Percentiles rank a stretch among this genome's conserved stretches.
These are phyloP conservation scores for Pseudogymnoascus sp. DNA, from an alignment of 2,329 filamentous ascomycete species.

Conservation along the genomic window DNA sequence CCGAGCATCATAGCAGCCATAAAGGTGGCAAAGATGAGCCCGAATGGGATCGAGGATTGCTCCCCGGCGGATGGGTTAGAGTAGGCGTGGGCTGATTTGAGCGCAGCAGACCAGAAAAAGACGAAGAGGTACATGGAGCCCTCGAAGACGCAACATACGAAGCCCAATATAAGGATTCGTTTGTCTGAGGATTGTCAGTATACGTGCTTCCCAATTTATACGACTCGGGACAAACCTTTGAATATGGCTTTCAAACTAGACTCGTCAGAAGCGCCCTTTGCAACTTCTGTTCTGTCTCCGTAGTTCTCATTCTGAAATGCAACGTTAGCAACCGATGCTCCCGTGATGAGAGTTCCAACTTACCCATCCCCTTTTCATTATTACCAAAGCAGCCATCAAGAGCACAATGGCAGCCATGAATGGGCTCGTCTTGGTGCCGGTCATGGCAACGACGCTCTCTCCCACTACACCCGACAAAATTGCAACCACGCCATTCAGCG, in stretches of 20 bases:
- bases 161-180: conserved; percentile 41
- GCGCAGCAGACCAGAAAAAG: conserved; percentile 52
- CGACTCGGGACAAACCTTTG: conserved; percentile 3
- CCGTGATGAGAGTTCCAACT: conserved; percentile 17
- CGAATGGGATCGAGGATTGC: conserved; percentile 30
- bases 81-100: conserved; percentile 41
- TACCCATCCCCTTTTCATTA: conserved; percentile 43
- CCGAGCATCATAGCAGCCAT: conserved; percentile 53
- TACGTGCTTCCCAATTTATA: conserved; percentile 11
- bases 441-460: conserved; percentile 40
- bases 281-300: conserved; percentile 28
- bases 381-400: conserved; percentile 35
- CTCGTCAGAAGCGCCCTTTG: conserved; percentile 15
- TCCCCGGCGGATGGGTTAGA: conserved; percentile 20
- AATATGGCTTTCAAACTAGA: conserved; percentile 19
- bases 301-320: conserved; percentile 41
- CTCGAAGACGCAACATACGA: conserved; percentile 51
- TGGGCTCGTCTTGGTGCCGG: conserved; percentile 43
- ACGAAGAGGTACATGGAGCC: conserved; percentile 55
- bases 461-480: conserved; percentile 45
- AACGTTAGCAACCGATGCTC: neutral
- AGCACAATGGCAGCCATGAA: conserved; percentile 40
- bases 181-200: conserved; percentile 31
- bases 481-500: conserved; percentile 47
- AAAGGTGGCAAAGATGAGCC: conserved; percentile 48